Percentiles rank a stretch among this genome's conserved stretches.
phyloP scores from a whole-genome alignment of 148 eudicot genomes.

The Fagopyrum homotropicum region DNA sequence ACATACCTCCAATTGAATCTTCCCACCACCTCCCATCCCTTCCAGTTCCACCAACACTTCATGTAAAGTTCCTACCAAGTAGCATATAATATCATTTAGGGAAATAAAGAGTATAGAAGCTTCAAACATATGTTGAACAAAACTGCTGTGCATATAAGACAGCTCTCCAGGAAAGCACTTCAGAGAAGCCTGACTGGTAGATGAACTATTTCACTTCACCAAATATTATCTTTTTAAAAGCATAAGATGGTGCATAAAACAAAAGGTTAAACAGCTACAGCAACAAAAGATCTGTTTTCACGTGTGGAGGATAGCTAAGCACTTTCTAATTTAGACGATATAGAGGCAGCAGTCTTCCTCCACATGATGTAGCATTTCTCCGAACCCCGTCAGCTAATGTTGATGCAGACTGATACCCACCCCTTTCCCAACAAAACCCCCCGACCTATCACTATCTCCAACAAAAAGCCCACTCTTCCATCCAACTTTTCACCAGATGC shows the following conservation, averaged over 20 bases:
- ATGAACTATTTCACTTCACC: neutral
- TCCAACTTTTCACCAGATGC: neutral
- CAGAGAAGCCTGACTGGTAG: neutral
- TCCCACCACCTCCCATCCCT: constrained; percentile 99
- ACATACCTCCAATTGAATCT: constrained; percentile 83
- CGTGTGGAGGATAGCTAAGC: neutral
- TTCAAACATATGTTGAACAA: neutral
- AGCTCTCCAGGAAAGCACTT: neutral
- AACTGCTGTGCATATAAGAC: neutral
- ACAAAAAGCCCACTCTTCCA: neutral
- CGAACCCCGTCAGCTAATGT: neutral
- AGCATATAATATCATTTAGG: neutral
- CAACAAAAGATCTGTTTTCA: neutral
- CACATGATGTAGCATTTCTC: neutral
- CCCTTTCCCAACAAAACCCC: neutral
- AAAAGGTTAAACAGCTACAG: neutral
- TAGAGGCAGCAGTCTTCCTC: neutral
- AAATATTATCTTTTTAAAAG: neutral
- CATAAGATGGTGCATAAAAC: neutral
- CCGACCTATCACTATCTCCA: neutral
- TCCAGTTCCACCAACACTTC: constrained; percentile 88
- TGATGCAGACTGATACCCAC: neutral
- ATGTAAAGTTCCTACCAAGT: constrained; percentile 54
- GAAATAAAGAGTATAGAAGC: neutral
- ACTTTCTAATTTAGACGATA: neutral